Evolutionary conservation across 306 rosid species (phyloP).

Genomic region (Sphenostylis stenocarpa): DNA sequence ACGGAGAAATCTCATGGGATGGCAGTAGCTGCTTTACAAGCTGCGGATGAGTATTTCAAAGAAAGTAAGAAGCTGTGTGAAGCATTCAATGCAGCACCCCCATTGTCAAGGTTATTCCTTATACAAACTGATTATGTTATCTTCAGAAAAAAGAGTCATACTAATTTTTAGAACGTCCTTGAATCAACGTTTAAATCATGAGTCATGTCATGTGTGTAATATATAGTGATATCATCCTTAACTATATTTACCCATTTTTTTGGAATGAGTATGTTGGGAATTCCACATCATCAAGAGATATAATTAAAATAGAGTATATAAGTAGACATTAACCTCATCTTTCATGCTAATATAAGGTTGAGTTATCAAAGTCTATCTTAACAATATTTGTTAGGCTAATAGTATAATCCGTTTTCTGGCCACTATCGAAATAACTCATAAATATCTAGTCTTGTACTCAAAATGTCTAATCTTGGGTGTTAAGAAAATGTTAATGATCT

Average conservation of each 20-base stretch:
- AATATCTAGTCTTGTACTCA: too few species aligned
- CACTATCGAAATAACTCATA: too few species aligned
- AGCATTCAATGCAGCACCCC: constrained; percentile 70
- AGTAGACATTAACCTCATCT: too few species aligned
- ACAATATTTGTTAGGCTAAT: too few species aligned
- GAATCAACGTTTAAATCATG: background rate
- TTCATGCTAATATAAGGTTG: too few species aligned
- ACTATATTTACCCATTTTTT: background rate
- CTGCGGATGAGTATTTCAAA: constrained; percentile 94
- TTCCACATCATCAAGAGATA: too few species aligned
- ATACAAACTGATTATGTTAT: background rate
- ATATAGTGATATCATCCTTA: background rate
- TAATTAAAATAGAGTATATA: too few species aligned
- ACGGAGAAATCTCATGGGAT: constrained; percentile 94
- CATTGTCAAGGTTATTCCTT: constrained; percentile 72
- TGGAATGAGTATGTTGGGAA: too few species aligned
- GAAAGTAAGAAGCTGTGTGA: constrained; percentile 90
- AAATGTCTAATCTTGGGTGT: too few species aligned
- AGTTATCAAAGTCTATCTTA: too few species aligned
- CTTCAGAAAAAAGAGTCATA: background rate
- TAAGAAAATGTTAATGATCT: too few species aligned
- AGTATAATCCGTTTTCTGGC: too few species aligned
- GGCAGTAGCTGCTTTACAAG: constrained; percentile 99
- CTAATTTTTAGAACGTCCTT: constrained; percentile 1
- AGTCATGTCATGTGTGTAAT: background rate